A percentile compares a stretch with the other conserved stretches of the same genome.
phyloP scores from a whole-genome alignment of 1,139 yeast genomes.

The Taphrina communis region DNA sequence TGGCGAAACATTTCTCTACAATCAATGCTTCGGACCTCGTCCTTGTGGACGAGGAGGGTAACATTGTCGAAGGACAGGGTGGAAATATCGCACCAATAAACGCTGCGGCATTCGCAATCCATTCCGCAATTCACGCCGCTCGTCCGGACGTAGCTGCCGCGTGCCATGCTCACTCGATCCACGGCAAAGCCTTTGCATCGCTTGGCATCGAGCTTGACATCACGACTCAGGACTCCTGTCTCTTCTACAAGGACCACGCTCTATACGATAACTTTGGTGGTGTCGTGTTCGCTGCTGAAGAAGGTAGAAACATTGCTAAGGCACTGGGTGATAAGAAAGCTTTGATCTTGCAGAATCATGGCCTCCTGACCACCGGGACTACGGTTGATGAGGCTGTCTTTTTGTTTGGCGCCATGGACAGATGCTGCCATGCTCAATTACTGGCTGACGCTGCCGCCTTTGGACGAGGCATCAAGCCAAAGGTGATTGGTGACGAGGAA shows the following conservation, averaged over 20 bases:
- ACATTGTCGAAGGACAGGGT: constrained; percentile 51
- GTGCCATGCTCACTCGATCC: constrained; percentile 76
- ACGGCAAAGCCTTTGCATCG: constrained; percentile 76
- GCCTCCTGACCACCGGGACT: constrained; percentile 73
- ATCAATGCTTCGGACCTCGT: constrained; percentile 76
- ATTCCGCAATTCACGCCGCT: constrained; percentile 74
- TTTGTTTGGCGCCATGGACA: constrained; percentile 70
- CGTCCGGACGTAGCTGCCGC: constrained; percentile 83
- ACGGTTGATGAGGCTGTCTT: constrained; percentile 87
- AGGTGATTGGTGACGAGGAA: constrained; percentile 64
- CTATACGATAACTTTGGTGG: constrained; percentile 79
- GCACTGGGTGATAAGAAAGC: constrained; percentile 68
- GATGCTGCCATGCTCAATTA: constrained; percentile 72
- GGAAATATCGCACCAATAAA: constrained; percentile 72
- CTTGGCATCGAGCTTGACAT: constrained; percentile 75
- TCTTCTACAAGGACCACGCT: constrained; percentile 67
- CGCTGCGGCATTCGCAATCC: constrained; percentile 82
- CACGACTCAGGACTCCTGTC: constrained; percentile 79
- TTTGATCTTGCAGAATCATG: constrained; percentile 76
- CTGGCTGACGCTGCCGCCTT: constrained; percentile 63
- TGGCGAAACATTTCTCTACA: constrained; percentile 72
- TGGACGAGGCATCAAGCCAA: constrained; percentile 50
- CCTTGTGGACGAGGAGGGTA: constrained; percentile 73
- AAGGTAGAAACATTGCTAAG: constrained; percentile 69
- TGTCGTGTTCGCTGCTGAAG: constrained; percentile 74